These are phyloP conservation scores for Populus alba DNA, from an alignment of 345 rosid genomes.

Conservation along the genomic window DNA sequence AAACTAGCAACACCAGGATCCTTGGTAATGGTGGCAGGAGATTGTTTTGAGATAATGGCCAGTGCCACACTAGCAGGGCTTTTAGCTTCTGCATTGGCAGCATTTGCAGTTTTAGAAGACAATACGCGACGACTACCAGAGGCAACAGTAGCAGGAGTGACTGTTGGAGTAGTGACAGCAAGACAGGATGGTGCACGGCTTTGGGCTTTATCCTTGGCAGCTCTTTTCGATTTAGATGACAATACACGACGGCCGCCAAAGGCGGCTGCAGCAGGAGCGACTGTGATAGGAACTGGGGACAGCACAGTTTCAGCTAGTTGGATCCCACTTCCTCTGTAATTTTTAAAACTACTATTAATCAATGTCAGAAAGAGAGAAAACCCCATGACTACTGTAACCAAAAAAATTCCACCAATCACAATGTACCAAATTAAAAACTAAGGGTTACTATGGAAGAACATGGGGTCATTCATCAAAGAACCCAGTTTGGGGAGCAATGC, in stretches of 20 bases:
- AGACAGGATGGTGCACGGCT: conserved; percentile 25
- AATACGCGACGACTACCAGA: conserved; percentile 25
- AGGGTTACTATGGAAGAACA: background rate
- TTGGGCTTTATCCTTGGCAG: conserved; percentile 24
- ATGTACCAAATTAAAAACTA: background rate
- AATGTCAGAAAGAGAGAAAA: background rate
- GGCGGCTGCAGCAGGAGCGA: conserved; percentile 17
- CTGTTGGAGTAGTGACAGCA: conserved; percentile 19
- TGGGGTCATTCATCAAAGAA: conserved; percentile 2
- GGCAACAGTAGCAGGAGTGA: conserved; percentile 17
- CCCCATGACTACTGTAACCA: background rate
- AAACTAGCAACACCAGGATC: conserved; percentile 13
- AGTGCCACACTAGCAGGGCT: conserved; percentile 16
- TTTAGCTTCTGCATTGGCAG: conserved; percentile 24
- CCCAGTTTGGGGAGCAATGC: background rate
- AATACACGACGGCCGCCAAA: conserved; percentile 24
- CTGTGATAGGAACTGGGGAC: conserved; percentile 11
- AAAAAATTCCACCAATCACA: background rate
- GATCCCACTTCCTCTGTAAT: conserved; percentile 46
- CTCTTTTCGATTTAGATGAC: conserved; percentile 15
- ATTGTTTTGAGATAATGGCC: conserved; percentile 9
- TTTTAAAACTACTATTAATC: background rate
- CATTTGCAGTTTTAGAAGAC: conserved; percentile 15
- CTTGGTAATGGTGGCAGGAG: background rate
- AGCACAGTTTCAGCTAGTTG: conserved; percentile 48